phyloP scores from a whole-genome alignment of 1,284 basidiomycete genomes.

The Neonothopanus nambi region DNA sequence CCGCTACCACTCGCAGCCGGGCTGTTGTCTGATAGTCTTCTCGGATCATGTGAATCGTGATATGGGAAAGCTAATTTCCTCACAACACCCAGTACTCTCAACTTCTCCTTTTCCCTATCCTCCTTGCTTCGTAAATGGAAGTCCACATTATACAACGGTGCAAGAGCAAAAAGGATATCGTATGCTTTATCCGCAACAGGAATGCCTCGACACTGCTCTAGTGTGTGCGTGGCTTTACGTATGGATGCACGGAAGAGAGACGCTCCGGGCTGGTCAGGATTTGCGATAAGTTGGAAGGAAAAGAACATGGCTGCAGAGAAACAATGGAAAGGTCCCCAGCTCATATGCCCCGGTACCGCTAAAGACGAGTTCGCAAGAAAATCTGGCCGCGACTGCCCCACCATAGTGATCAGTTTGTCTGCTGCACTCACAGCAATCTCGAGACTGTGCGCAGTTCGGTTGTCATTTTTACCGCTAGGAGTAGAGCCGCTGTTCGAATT shows the following conservation, averaged over 20 bases:
- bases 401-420: constrained; percentile 73
- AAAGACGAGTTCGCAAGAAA: constrained; percentile 66
- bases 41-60: constrained; percentile 63
- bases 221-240: constrained; percentile 60
- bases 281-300: constrained; percentile 77
- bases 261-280: constrained; percentile 75
- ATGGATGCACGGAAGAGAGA: constrained; percentile 72
- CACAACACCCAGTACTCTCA: constrained; percentile 61
- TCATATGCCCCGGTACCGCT: constrained; percentile 77
- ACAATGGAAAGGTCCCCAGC: constrained; percentile 78
- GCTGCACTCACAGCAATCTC: constrained; percentile 74
- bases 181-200: constrained; percentile 72
- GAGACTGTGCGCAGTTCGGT: constrained; percentile 57
- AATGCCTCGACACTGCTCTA: constrained; percentile 62
- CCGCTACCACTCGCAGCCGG: constrained; percentile 35
- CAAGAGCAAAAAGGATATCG: constrained; percentile 64
- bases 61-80: constrained; percentile 78
- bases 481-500: constrained; percentile 25
- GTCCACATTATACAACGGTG: constrained; percentile 67
- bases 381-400: constrained; percentile 68
- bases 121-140: constrained; percentile 48
- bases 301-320: constrained; percentile 87
- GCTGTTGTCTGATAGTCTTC: constrained; percentile 45
- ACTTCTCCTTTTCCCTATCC: constrained; percentile 59
- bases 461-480: constrained; percentile 31